Evolutionary conservation across 805 yeast species (phyloP), one percentile per base, ranked within the genome.

Genomic region (Ogataea philodendri): DNA sequence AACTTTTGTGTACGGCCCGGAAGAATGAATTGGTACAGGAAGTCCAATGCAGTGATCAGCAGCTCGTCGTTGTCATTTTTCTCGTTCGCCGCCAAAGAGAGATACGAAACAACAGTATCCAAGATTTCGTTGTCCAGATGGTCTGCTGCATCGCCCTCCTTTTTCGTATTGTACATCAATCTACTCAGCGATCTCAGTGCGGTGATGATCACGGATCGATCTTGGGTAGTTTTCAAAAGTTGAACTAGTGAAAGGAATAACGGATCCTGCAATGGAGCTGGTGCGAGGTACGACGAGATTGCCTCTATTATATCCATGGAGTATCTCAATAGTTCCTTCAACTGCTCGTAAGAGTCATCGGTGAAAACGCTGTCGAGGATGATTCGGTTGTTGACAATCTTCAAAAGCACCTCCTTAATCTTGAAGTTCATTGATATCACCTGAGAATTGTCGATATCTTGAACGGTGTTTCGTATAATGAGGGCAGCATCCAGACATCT

Each of bases 361-460:
- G 65, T 45, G 51, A 55, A 35, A 26, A 43, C 30, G 52, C 52
- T 41, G 47, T 66, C 41, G 39, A 54, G 32, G 35, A 51, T 38
- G 9, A 42, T 42, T 13, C 36, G 40, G 24, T 46, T 46, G 21
- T 59, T 64, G 40, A 84, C 64, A 5, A 78, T 69, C 29, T 61
- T 63, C 41, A 74, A 72, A 27, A 84, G 68, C 13, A 59, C 53
- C 25, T 56, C 57, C 32, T 48, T 49, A 9, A 59, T 43, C 25
- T 37, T 39, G 14, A 63, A 59, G 38, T 71, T 65, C 49, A 72
- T 67, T 1, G 90, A 83, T 43, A 93, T 63, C 52, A 81, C 69
- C 55, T 84, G 87, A 26, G 95, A 93, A 51, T 86, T 84, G 28
- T 74, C 82, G 9, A 84, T 72, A 56, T 88, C 96, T 55, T 90